phyloP scores from a whole-genome alignment of 768 basidiomycete species.

The Pulveroboletus ravenelii region DNA sequence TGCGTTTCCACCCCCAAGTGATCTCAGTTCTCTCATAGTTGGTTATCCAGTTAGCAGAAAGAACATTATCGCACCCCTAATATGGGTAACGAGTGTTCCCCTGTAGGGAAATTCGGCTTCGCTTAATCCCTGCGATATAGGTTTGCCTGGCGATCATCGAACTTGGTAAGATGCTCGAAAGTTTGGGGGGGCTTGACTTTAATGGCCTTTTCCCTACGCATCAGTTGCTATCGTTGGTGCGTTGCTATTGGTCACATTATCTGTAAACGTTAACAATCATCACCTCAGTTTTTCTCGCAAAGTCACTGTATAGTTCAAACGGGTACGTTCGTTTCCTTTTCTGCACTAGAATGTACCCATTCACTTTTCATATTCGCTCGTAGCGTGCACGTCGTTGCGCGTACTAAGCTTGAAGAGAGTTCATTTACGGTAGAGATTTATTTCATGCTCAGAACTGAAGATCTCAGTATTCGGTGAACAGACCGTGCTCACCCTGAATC shows the following conservation, averaged over 20 bases:
- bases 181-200: neutral
- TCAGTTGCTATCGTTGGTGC: neutral
- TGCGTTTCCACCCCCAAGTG: neutral
- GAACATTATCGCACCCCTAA: slow-evolving; percentile 1
- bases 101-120: neutral
- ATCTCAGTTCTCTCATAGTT: neutral
- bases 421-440: neutral
- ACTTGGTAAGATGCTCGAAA: slow-evolving; percentile 1
- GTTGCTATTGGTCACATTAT: neutral
- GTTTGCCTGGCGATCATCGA: neutral
- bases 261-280: neutral
- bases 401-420: neutral
- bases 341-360: neutral
- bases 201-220: neutral
- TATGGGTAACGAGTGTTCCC: slow-evolving; percentile 6
- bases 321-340: neutral
- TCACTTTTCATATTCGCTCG: no score
- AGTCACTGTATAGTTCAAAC: neutral
- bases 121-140: neutral
- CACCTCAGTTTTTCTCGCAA: neutral
- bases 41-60: slow-evolving; percentile 4
- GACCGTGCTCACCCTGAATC: neutral
- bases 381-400: neutral
- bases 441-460: neutral
- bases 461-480: neutral